Conservation (phyloP, 768 basidiomycete genomes). For the Termitomyces sp. region DNA sequence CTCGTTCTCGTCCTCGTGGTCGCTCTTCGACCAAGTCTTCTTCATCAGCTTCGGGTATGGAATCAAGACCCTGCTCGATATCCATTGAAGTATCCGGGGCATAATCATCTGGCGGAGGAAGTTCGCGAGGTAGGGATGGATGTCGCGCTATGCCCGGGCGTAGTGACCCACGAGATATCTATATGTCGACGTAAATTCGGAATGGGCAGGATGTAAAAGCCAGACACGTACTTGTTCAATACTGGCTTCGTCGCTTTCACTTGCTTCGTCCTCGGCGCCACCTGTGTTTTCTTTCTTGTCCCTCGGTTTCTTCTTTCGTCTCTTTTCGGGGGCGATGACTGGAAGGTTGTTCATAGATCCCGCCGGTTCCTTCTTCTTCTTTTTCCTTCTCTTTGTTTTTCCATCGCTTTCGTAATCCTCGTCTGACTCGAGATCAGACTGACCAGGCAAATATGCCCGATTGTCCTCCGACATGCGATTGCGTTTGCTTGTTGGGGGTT, state of each 20-base stretch:
- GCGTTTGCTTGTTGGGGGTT: constrained; percentile 33
- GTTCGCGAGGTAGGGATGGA: constrained; percentile 29
- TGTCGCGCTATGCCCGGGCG: constrained; percentile 28
- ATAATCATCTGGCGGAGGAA: constrained; percentile 12
- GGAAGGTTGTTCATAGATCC: constrained; percentile 65
- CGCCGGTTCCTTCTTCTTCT: constrained; percentile 50
- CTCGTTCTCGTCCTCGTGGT: not conserved
- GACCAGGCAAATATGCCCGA: constrained; percentile 71
- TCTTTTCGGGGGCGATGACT: constrained; percentile 59
- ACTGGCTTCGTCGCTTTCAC: constrained; percentile 35
- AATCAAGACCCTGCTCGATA: constrained; percentile 48
- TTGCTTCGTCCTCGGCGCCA: constrained; percentile 40
- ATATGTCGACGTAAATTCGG: constrained; percentile 6
- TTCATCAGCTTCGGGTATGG: constrained; percentile 66
- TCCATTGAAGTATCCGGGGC: constrained; percentile 33
- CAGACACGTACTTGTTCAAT: constrained; percentile 27
- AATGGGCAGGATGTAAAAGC: constrained; percentile 6
- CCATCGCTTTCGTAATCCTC: constrained; percentile 52
- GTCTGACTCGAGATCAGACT: constrained; percentile 58
- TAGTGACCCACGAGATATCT: constrained; percentile 28
- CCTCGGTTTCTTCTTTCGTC: constrained; percentile 44
- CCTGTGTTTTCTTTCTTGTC: constrained; percentile 37
- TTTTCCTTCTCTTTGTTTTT: constrained; percentile 45
- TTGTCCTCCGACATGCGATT: constrained; percentile 72
- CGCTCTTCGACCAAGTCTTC: constrained; percentile 21